Evolutionary conservation across 208 protist species (phyloP), one percentile per base, ranked within the genome.

Genomic region (Crithidia mellificae): DNA sequence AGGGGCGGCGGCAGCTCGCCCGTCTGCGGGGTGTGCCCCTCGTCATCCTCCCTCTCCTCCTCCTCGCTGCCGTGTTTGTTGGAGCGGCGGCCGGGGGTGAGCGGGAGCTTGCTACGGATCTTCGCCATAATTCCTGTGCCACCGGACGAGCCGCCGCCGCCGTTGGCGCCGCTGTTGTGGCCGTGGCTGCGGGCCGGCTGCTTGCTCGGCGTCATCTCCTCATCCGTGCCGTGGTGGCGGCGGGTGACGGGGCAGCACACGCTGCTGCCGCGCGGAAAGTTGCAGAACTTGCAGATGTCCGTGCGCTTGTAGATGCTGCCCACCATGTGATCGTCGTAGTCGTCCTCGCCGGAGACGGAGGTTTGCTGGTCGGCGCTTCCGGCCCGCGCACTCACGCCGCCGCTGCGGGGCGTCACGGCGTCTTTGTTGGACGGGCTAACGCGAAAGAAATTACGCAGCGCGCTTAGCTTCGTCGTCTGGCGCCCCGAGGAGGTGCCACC

Each of bases 181-280:
- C n/a, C n/a, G n/a, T n/a, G n/a, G n/a, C n/a, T n/a, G n/a, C n/a
- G n/a, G n/a, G n/a, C n/a, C n/a, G n/a, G 47, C 25, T 49, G 57
- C 34, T 47, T 38, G 50, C 62, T 54, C 25, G 39, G 36, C 25
- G 39, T 38, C 14, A 76, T 55, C 19, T 25, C 32, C 56, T 76
- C 72, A 56, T 90, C 73, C 7, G 72, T 87, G 49, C 84, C 81
- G 72, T 87, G 81, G 72, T 90, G 84, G 44, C 54, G 77, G 12
- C 47, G 68, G 0, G 78, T 79, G 54, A 75, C 66, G 6, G 78
- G 68, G 66, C 84, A 90, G 44, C 53, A 73, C 32, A 82, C 84
- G 27, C 74, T 80, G 65, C 77, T 84, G 15, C 64, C 67, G 14
- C 84, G 72, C 12, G 75, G 63, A 30, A 76, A 76, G 51, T 69